Evolutionary conservation across 75 land plant genomes (phyloP).

Genomic region (Chamaecyparis obtusa): DNA sequence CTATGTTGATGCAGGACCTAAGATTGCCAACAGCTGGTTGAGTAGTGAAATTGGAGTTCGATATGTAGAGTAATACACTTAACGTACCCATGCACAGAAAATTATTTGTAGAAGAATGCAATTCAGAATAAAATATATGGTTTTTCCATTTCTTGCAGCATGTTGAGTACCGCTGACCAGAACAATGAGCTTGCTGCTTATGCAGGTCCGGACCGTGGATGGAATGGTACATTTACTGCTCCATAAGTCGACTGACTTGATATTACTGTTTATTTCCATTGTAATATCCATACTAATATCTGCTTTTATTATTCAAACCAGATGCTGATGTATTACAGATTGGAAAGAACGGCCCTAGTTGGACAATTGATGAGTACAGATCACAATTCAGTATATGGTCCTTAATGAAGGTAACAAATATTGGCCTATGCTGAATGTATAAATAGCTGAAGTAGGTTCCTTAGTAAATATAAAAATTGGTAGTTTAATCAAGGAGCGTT

Average conservation of each 20-base stretch:
- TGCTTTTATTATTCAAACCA: constrained; percentile 16
- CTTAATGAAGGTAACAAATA: constrained; percentile 64
- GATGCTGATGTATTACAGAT: constrained; percentile 97
- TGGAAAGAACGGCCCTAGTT: constrained; percentile 74
- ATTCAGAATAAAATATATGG: not conserved
- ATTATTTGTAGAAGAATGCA: not conserved
- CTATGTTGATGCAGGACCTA: constrained; percentile 22
- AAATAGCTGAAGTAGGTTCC: too few relatives aligned
- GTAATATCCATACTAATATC: not conserved
- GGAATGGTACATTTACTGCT: constrained; percentile 57
- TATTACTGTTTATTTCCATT: too few relatives aligned
- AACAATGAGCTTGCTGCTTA: constrained; percentile 55
- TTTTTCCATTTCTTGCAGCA: not conserved
- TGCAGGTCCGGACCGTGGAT: constrained; percentile 69
- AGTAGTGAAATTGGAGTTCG: constrained; percentile 41
- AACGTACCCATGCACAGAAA: not conserved
- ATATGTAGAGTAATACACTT: constrained; percentile 28
- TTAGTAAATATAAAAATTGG: too few relatives aligned
- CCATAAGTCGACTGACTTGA: not conserved
- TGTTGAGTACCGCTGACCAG: constrained; percentile 11
- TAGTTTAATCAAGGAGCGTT: too few relatives aligned
- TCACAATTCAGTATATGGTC: constrained; percentile 95
- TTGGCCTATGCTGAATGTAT: too few relatives aligned
- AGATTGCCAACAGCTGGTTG: constrained; percentile 78
- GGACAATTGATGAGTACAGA: constrained; percentile 75